These are phyloP conservation scores for Aspergillus fumigatiaffinis DNA, from an alignment of 2,329 filamentous ascomycete genomes.

Conservation along the genomic window DNA sequence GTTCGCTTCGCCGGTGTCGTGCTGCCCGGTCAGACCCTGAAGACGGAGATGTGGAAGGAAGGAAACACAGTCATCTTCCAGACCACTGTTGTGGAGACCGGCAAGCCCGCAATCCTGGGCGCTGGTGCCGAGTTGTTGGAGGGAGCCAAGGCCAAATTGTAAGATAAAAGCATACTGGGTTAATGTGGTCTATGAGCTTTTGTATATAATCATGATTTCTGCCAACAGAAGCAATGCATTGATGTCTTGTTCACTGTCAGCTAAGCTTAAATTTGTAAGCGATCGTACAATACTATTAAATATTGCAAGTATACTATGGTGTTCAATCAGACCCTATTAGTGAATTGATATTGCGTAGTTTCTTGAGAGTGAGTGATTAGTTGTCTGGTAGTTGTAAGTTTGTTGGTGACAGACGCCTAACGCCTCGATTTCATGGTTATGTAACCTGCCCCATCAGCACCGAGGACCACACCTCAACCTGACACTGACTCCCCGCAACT, in stretches of 20 bases:
- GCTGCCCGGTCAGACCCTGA: conserved; percentile 79
- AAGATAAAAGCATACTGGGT: conserved; percentile 20
- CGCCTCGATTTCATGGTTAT: not conserved
- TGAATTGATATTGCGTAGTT: not conserved
- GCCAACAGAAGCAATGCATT: not conserved
- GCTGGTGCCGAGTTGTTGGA: conserved; percentile 71
- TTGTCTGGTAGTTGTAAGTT: not conserved
- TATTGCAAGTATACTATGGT: not conserved
- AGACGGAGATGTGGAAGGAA: conserved; percentile 94
- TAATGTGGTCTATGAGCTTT: conserved; percentile 8
- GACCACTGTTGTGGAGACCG: conserved; percentile 85
- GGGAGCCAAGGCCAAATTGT: conserved; percentile 50
- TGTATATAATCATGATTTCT: conserved; percentile 16
- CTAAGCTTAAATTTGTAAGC: not conserved
- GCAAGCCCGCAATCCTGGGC: conserved; percentile 79
- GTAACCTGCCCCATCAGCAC: not conserved
- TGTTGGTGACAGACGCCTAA: not conserved
- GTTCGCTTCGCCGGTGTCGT: conserved; percentile 85
- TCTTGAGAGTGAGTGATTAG: no score
- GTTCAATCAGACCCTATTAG: not conserved
- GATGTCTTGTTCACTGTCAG: not conserved
- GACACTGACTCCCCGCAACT: not conserved
- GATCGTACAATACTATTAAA: not conserved
- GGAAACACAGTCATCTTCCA: conserved; percentile 77
- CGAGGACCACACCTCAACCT: not conserved